Conservation (phyloP, 2,329 filamentous ascomycete species). For the Aotearoamyces nothofagi region DNA sequence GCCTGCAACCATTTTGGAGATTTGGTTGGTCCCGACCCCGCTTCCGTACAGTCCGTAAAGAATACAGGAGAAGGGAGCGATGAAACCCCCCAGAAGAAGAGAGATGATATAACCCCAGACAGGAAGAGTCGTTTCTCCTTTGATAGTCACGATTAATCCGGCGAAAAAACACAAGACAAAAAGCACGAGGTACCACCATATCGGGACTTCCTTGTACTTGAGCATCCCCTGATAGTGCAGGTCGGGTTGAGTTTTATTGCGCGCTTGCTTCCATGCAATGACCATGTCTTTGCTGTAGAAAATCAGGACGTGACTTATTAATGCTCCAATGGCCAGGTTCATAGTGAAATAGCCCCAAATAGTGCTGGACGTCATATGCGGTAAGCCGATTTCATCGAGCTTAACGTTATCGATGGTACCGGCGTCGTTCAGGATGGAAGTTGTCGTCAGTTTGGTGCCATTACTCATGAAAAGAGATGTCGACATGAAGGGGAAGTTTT, state of each 20-base stretch:
- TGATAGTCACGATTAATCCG: conserved; percentile 24
- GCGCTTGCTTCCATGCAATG: conserved; percentile 30
- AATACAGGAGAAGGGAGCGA: conserved; percentile 34
- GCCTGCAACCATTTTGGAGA: conserved; percentile 36
- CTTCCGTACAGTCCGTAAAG: conserved; percentile 37
- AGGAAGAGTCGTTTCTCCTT: conserved; percentile 21
- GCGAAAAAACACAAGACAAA: conserved; percentile 21
- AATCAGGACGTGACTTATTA: conserved; percentile 33
- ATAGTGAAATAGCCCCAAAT: too few relatives aligned
- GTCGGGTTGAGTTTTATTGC: conserved; percentile 27
- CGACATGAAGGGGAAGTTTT: conserved; percentile 26
- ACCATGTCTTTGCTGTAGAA: conserved; percentile 41
- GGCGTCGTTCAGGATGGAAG: conserved; percentile 22
- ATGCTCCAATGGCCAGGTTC: conserved; percentile 42
- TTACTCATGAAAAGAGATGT: conserved; percentile 23
- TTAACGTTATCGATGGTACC: conserved; percentile 20
- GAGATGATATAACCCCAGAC: conserved; percentile 28
- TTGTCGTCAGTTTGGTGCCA: conserved; percentile 24
- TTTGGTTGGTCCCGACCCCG: conserved; percentile 40
- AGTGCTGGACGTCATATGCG: conserved; percentile 23
- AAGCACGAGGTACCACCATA: conserved; percentile 25
- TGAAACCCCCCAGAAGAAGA: conserved; percentile 21
- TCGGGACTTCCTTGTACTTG: conserved; percentile 27
- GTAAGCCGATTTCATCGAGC: conserved; percentile 21
- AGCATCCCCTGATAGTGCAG: conserved; percentile 30